phyloP scores from a whole-genome alignment of 345 rosid genomes.

The Adansonia digitata region DNA sequence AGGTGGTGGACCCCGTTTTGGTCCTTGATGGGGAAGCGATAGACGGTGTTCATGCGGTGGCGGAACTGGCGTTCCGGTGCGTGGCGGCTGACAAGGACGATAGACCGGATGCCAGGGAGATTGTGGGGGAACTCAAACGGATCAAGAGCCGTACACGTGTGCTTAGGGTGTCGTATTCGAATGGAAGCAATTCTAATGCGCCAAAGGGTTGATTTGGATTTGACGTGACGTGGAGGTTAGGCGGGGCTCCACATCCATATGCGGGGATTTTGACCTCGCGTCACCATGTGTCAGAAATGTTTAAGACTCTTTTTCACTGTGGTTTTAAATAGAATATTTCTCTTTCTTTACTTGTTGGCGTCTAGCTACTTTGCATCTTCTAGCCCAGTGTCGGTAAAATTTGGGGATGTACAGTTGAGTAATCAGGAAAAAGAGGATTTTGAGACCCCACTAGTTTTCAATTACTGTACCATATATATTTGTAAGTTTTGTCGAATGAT shows the following conservation, averaged over 20 bases:
- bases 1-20: constrained; percentile 64
- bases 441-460: not conserved
- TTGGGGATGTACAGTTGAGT: not conserved
- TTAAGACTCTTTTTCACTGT: not conserved
- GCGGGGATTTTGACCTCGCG: constrained; percentile 18
- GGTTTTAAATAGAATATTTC: not conserved
- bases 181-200: constrained; percentile 26
- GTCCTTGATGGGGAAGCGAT: constrained; percentile 29
- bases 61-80: constrained; percentile 90
- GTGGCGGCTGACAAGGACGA: constrained; percentile 92
- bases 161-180: constrained; percentile 22
- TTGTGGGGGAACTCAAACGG: constrained; percentile 67
- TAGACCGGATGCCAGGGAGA: constrained; percentile 75
- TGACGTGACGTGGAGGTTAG: constrained; percentile 16
- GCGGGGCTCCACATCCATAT: constrained; percentile 18
- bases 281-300: not conserved
- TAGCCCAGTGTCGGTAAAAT: not conserved
- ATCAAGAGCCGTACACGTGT: constrained; percentile 41
- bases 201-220: constrained; percentile 17
- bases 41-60: constrained; percentile 58
- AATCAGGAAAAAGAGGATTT: not conserved
- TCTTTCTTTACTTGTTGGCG: not conserved
- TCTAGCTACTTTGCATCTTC: not conserved
- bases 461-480: too few species aligned
- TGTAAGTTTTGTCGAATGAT: too few species aligned